phyloP scores from a whole-genome alignment of 1,284 basidiomycete genomes.

The Ganoderma lingzhi region DNA sequence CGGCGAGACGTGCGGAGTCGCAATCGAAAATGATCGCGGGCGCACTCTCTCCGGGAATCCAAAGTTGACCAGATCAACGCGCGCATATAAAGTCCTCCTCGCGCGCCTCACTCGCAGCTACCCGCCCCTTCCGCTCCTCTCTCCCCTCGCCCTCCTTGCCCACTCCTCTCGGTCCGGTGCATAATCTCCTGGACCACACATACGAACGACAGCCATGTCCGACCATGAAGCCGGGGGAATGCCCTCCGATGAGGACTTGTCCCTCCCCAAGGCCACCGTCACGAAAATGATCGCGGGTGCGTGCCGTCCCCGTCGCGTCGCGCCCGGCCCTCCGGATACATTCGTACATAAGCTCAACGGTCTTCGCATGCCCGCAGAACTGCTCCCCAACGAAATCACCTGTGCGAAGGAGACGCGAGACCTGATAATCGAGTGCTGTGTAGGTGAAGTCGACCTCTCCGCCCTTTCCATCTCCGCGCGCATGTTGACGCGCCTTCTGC shows the following conservation, averaged over 20 bases:
- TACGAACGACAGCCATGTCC: conserved; percentile 64
- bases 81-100: conserved; percentile 35
- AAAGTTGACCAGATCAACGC: conserved; percentile 30
- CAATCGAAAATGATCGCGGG: conserved; percentile 45
- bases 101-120: conserved; percentile 28
- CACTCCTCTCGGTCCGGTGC: conserved; percentile 6
- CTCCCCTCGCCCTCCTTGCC: conserved; percentile 8
- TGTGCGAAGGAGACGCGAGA: conserved; percentile 97
- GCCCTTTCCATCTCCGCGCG: conserved; percentile 21
- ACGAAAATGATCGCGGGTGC: conserved; percentile 95
- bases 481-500: conserved; percentile 20
- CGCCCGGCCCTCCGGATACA: neutral
- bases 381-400: conserved; percentile 88
- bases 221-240: conserved; percentile 81
- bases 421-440: conserved; percentile 97
- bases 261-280: conserved; percentile 96
- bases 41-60: conserved; percentile 13
- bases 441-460: conserved; percentile 69
- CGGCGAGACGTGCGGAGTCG: conserved; percentile 63
- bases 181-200: conserved; percentile 12
- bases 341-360: conserved; percentile 1
- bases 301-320: conserved; percentile 33
- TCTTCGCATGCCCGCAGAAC: conserved; percentile 61
- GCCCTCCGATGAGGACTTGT: conserved; percentile 87
- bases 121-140: conserved; percentile 25